phyloP scores from a whole-genome alignment of 164 flowering plant genomes.

The Protea cynaroides region DNA sequence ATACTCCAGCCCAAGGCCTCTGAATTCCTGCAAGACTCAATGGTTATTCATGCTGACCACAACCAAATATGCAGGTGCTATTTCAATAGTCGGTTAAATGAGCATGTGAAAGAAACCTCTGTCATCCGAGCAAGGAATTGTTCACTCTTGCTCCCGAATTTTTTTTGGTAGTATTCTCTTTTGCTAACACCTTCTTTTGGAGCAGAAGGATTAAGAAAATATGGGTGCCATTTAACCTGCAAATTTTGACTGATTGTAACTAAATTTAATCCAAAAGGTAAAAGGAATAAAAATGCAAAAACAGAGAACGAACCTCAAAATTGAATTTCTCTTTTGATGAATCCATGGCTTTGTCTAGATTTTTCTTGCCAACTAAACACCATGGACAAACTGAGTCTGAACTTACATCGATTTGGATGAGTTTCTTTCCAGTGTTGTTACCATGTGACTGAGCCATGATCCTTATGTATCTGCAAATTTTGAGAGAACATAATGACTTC shows the following conservation, averaged over 20 bases:
- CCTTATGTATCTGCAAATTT: constrained; percentile 19
- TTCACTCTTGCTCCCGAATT: constrained; percentile 57
- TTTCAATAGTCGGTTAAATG: background rate
- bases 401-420: constrained; percentile 63
- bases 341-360: constrained; percentile 80
- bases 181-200: constrained; percentile 78
- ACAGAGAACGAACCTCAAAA: constrained; percentile 57
- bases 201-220: constrained; percentile 66
- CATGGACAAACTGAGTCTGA: constrained; percentile 94
- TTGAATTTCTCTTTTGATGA: constrained; percentile 56
- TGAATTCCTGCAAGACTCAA: constrained; percentile 50
- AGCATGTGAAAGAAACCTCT: constrained; percentile 41
- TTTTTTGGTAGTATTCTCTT: constrained; percentile 43
- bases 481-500: background rate
- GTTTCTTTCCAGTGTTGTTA: constrained; percentile 45
- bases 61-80: background rate
- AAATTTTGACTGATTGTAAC: constrained; percentile 2
- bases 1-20: constrained; percentile 57
- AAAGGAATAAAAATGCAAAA: background rate
- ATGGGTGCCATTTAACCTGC: constrained; percentile 90
- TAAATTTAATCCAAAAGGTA: background rate
- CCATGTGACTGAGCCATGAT: constrained; percentile 46
- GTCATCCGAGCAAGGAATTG: constrained; percentile 53
- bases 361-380: constrained; percentile 91
- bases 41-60: background rate